Base-by-base conservation (phyloP, 2,329 filamentous ascomycete species). In the Septoria linicola region DNA sequence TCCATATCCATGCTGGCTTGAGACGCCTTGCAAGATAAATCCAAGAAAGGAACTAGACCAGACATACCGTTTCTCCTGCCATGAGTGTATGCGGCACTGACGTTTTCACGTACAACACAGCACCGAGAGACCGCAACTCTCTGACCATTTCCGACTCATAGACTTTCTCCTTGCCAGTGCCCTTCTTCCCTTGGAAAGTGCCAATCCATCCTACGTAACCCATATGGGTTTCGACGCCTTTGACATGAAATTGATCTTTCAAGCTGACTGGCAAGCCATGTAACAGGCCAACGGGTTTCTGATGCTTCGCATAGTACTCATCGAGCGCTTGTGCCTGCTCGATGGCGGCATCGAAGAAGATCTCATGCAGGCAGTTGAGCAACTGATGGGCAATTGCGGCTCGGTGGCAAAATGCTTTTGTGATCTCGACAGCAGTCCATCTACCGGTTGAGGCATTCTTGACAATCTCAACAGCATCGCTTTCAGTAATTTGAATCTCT, bases 201-300 rank as follows among this genome's bases (percentile, higher is more conserved):
- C 77, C 78, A n/a, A 85, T 78, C 76, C 81, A 83, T n/a, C 82
- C 80, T 19, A 84, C 73, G 60, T 84, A 85, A 10, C 81, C 82
- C 73, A 85, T 70, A 1, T 67, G 68, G 27, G 72, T 76, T 46
- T 76, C 73, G 23, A 73, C 71, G n/a, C 69, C 73, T 45, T 70
- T 63, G 52, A 77, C 70, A 48, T 77, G 73, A 59, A 77, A 77
- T 48, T 76, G 75, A 53, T 78, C 75, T 51, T 77, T 77, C 21
- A 77, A 55, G 19, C 70, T 74, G 57, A 77, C 70, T 31, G 74
- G 74, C 3, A 77, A 62, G 5, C 75, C 75, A 57, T 78, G 75
- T 8, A 77, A 63, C 17, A 72, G 70, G n/a, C 75, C 75, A 20
- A 74, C 62, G 14, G 74, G 66, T 46, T 64, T 69, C 45, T 64